Conservation (phyloP, 345 rosid genomes). For the Corymbia maculata region DNA sequence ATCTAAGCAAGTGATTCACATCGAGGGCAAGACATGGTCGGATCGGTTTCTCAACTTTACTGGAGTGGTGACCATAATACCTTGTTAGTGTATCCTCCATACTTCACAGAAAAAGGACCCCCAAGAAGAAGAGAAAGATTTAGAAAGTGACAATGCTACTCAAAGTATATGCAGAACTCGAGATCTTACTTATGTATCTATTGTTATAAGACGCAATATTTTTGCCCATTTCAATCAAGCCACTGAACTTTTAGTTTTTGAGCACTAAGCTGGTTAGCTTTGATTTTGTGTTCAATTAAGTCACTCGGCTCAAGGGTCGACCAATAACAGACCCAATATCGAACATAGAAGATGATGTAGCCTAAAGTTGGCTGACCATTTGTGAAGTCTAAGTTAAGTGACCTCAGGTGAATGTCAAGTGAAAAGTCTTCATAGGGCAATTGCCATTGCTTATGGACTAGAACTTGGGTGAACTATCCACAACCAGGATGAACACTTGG, state of each 20-base stretch:
- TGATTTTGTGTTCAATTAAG: neutral
- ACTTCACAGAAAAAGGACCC: neutral
- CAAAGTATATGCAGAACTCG: neutral
- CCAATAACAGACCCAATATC: neutral
- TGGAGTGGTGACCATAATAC: neutral
- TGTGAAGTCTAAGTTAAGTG: neutral
- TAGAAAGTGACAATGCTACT: neutral
- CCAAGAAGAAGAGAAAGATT: neutral
- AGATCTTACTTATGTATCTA: neutral
- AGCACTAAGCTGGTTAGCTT: neutral
- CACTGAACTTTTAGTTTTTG: neutral
- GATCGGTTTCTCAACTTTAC: neutral
- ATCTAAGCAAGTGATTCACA: neutral
- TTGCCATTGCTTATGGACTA: neutral
- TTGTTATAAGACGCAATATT: neutral
- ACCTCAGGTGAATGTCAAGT: neutral
- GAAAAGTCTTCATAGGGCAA: neutral
- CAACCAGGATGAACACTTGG: neutral
- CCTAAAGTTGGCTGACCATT: neutral
- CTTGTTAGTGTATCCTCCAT: neutral
- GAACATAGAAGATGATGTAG: neutral
- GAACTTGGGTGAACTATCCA: neutral
- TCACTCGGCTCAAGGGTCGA: neutral
- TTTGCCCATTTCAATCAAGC: neutral
- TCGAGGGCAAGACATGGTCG: neutral